phyloP scores from a whole-genome alignment of 169 alveolate genomes.

The Plasmodium gonderi region DNA sequence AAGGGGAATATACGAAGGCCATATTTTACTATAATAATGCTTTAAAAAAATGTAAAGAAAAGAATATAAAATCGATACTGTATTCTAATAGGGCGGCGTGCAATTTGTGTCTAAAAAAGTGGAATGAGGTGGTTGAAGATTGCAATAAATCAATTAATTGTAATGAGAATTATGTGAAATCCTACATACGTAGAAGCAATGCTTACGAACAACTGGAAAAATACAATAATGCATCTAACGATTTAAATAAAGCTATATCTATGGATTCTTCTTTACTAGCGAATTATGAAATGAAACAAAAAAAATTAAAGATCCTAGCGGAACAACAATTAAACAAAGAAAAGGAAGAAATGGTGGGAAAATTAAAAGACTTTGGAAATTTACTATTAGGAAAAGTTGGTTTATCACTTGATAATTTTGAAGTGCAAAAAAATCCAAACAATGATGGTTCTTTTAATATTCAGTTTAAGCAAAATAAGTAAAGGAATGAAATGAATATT shows the following conservation, averaged over 20 bases:
- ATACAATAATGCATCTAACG: constrained; percentile 90
- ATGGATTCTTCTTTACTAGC: constrained; percentile 85
- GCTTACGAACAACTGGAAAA: constrained; percentile 88
- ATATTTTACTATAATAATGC: constrained; percentile 80
- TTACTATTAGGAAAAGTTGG: constrained; percentile 95
- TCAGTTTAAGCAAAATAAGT: constrained; percentile 89
- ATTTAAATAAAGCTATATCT: constrained; percentile 88
- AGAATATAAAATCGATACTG: constrained; percentile 77
- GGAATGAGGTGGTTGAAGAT: constrained; percentile 85
- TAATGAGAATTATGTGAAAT: constrained; percentile 49
- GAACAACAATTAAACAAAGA: constrained; percentile 89
- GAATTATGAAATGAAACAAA: constrained; percentile 69
- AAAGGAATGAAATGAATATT: background rate
- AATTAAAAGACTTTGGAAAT: constrained; percentile 94
- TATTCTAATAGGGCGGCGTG: constrained; percentile 90
- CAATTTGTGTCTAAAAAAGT: constrained; percentile 80
- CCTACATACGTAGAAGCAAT: constrained; percentile 87
- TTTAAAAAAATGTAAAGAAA: constrained; percentile 77
- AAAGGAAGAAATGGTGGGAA: constrained; percentile 94
- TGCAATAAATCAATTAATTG: constrained; percentile 17
- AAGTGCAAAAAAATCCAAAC: constrained; percentile 93
- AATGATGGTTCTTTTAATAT: constrained; percentile 93
- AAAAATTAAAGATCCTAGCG: constrained; percentile 77
- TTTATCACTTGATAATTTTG: constrained; percentile 93
- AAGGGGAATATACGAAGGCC: constrained; percentile 72